These are phyloP conservation scores for Curvularia eragrostidis DNA, from an alignment of 2,329 filamentous ascomycete genomes.

Conservation along the genomic window DNA sequence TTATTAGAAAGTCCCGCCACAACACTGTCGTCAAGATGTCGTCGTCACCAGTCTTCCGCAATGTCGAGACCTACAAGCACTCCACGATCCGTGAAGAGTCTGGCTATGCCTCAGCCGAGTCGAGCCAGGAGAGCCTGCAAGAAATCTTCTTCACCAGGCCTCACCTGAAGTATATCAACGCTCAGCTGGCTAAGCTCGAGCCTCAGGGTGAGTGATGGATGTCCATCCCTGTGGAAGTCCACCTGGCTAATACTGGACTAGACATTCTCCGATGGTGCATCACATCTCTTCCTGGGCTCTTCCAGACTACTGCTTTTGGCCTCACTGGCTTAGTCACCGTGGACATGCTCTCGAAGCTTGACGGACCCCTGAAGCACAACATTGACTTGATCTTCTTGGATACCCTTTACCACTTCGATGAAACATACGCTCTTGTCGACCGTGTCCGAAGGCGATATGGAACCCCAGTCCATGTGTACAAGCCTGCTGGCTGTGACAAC, in stretches of 20 bases:
- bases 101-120: slow-evolving; percentile 78
- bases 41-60: slow-evolving; percentile 39
- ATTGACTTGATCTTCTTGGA: slow-evolving; percentile 63
- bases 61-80: slow-evolving; percentile 34
- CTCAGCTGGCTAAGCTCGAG: slow-evolving; percentile 84
- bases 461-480: slow-evolving; percentile 86
- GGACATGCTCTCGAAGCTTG: slow-evolving; percentile 76
- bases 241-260: slow-evolving; percentile 41
- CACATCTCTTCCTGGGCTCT: slow-evolving; percentile 86
- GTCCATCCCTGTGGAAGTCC: not conserved
- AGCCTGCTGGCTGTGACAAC: slow-evolving; percentile 77
- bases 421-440: slow-evolving; percentile 62
- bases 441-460: slow-evolving; percentile 77
- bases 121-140: slow-evolving; percentile 69
- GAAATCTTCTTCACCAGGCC: slow-evolving; percentile 84
- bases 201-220: slow-evolving; percentile 66
- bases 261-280: slow-evolving; percentile 94
- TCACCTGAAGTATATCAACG: slow-evolving; percentile 90
- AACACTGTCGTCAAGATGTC: slow-evolving; percentile 31
- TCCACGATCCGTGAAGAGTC: slow-evolving; percentile 67
- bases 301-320: slow-evolving; percentile 60
- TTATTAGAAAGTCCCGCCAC: slow-evolving; percentile 11
- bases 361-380: slow-evolving; percentile 63
- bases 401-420: slow-evolving; percentile 60
- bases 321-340: slow-evolving; percentile 60